Percentiles rank a stretch among this genome's conserved stretches.
Evolutionary conservation across 495 filamentous ascomycete genomes (phyloP).

Genomic region (Xylaria longipes): DNA sequence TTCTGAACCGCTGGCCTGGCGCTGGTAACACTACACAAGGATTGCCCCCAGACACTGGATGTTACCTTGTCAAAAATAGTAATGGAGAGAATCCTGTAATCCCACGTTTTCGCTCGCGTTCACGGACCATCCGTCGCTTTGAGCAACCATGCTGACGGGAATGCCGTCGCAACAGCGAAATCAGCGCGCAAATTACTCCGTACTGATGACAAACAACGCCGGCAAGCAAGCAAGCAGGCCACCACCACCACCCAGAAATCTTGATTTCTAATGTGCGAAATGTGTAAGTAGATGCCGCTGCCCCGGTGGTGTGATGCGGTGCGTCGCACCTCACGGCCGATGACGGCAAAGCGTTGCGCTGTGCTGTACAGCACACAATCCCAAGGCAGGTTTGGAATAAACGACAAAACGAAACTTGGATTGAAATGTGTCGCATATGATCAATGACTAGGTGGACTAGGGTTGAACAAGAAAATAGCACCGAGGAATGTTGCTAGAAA

Average conservation of each 20-base stretch:
- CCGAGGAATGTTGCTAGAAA: not conserved
- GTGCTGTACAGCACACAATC: slow-evolving; percentile 12
- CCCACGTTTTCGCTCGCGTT: slow-evolving; percentile 25
- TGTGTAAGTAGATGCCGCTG: slow-evolving; percentile 14
- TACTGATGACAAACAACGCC: slow-evolving; percentile 23
- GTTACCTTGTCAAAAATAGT: slow-evolving; percentile 28
- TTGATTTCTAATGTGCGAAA: slow-evolving; percentile 20
- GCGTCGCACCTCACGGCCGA: slow-evolving; percentile 19
- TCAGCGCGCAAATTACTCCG: slow-evolving; percentile 15
- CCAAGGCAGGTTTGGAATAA: slow-evolving; percentile 17
- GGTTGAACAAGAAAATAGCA: slow-evolving; percentile 1
- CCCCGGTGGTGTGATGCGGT: slow-evolving; percentile 14
- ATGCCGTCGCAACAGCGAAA: slow-evolving; percentile 8
- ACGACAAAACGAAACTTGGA: slow-evolving; percentile 19
- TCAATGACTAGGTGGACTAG: slow-evolving; percentile 7
- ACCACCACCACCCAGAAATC: slow-evolving; percentile 11
- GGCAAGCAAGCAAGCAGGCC: not conserved
- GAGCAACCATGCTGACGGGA: slow-evolving; percentile 21
- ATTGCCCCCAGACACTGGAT: slow-evolving; percentile 23
- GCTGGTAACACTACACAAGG: slow-evolving; percentile 25
- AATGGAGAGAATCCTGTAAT: slow-evolving; percentile 22
- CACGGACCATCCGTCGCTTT: slow-evolving; percentile 20
- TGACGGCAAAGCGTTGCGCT: slow-evolving; percentile 4
- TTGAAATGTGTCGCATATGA: slow-evolving; percentile 22
- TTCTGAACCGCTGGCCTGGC: slow-evolving; percentile 17